These are phyloP conservation scores for Lanmaoa pseudosensibilis DNA, from an alignment of 768 basidiomycete genomes.

Conservation along the genomic window DNA sequence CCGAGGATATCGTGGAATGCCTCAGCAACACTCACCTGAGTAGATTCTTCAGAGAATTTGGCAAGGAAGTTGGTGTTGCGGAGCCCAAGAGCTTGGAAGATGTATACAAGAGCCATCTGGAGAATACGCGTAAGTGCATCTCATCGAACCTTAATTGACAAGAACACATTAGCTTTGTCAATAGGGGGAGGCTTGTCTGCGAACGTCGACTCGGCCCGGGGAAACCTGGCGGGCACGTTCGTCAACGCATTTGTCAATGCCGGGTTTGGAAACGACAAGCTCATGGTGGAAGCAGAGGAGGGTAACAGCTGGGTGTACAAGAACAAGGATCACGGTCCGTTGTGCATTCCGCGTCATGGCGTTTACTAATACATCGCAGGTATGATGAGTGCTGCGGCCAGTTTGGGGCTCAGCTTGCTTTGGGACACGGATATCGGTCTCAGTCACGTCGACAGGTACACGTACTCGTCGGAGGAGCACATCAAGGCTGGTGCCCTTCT, in stretches of 20 bases:
- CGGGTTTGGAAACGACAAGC: conserved; percentile 97
- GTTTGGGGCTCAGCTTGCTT: conserved; percentile 85
- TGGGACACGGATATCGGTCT: conserved; percentile 97
- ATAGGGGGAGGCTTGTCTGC: conserved; percentile 65
- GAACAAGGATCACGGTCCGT: conserved; percentile 94
- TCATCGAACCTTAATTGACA: not conserved
- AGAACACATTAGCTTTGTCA: not conserved
- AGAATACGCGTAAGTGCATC: conserved; percentile 70
- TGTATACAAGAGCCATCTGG: conserved; percentile 95
- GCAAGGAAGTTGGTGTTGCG: conserved; percentile 86
- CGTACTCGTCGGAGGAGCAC: conserved; percentile 92
- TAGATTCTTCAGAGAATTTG: conserved; percentile 83
- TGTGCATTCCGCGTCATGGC: not conserved
- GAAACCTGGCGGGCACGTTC: conserved; percentile 93
- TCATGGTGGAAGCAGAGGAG: conserved; percentile 96
- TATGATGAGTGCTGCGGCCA: conserved; percentile 96
- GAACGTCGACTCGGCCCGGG: conserved; percentile 89
- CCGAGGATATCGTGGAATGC: conserved; percentile 82
- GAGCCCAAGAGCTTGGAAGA: conserved; percentile 94
- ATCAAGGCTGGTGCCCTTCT: conserved; percentile 98
- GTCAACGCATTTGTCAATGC: conserved; percentile 99
- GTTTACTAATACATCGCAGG: conserved; percentile 42
- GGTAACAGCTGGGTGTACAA: conserved; percentile 99
- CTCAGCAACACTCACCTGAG: conserved; percentile 86
- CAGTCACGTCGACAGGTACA: conserved; percentile 95